Evolutionary conservation across 164 flowering plant species (phyloP).

Genomic region (Taxillus chinensis): DNA sequence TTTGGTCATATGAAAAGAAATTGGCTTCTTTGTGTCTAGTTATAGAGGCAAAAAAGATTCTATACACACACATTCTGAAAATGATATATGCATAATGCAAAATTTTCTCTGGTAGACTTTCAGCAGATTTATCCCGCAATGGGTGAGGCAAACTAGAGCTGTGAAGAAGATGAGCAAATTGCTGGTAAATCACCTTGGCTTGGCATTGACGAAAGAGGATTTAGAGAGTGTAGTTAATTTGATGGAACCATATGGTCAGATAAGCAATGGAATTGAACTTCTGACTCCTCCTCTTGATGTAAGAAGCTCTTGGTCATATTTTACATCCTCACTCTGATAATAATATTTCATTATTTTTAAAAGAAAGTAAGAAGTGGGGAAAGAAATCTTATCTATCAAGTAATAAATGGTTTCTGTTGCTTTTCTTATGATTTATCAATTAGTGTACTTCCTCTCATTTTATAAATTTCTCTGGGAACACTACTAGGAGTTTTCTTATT

Average conservation of each 20-base stretch:
- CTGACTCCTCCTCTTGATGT: constrained; percentile 82
- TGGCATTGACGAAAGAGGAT: constrained; percentile 67
- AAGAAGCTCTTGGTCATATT: constrained; percentile 20
- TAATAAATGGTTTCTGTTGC: too few species aligned
- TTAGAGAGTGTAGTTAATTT: constrained; percentile 73
- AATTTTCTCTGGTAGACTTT: constrained; percentile 41
- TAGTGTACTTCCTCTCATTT: background rate
- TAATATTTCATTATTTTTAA: background rate
- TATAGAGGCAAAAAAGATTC: too few species aligned
- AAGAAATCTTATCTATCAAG: too few species aligned
- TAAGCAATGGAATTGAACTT: constrained; percentile 82
- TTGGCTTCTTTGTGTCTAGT: too few species aligned
- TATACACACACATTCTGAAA: background rate
- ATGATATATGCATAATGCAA: background rate
- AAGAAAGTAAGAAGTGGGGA: too few species aligned
- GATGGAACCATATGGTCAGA: constrained; percentile 95
- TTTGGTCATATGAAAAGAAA: too few species aligned
- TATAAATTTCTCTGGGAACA: too few species aligned
- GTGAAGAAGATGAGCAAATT: constrained; percentile 44
- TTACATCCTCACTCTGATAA: background rate
- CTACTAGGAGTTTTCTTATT: background rate
- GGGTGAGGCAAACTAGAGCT: constrained; percentile 56
- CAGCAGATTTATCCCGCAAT: constrained; percentile 44
- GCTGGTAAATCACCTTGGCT: constrained; percentile 85
- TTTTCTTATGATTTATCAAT: too few species aligned